Evolutionary conservation across 768 basidiomycete species (phyloP).

Genomic region (Hydnomerulius pinastri): DNA sequence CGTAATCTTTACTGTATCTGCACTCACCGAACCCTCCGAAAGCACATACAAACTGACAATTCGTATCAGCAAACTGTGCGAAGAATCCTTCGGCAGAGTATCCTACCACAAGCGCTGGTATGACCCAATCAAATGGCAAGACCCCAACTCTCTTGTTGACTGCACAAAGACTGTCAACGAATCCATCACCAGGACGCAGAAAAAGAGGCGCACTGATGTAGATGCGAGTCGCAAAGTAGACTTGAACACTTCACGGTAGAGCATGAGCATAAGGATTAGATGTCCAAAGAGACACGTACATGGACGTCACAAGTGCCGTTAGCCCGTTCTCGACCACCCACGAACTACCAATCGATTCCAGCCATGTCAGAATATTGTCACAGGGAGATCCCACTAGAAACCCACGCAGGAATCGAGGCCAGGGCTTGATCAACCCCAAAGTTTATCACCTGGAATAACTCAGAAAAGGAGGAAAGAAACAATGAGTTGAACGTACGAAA

Average conservation of each 20-base stretch:
- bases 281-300: constrained; percentile 7
- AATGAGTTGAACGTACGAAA: constrained; percentile 15
- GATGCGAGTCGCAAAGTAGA: constrained; percentile 14
- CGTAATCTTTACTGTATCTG: not conserved
- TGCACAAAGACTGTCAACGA: not conserved
- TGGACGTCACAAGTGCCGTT: constrained; percentile 14
- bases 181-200: too few relatives aligned
- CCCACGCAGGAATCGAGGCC: constrained; percentile 11
- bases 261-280: not conserved
- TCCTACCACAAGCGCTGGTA: constrained; percentile 13
- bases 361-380: not conserved
- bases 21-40: constrained; percentile 12
- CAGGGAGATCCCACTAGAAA: not conserved
- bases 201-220: constrained; percentile 11
- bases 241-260: constrained; percentile 8
- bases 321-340: constrained; percentile 19
- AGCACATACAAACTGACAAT: constrained; percentile 10
- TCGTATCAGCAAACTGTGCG: not conserved
- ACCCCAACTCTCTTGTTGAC: constrained; percentile 3
- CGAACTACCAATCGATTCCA: constrained; percentile 6
- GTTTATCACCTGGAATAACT: constrained; percentile 9
- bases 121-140: constrained; percentile 13
- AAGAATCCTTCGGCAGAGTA: not conserved
- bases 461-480: not conserved
- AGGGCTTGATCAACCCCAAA: constrained; percentile 12